Evolutionary conservation across 768 basidiomycete genomes (phyloP), one percentile per base, ranked within the genome.

Genomic region (Tylopilus subfusipes): DNA sequence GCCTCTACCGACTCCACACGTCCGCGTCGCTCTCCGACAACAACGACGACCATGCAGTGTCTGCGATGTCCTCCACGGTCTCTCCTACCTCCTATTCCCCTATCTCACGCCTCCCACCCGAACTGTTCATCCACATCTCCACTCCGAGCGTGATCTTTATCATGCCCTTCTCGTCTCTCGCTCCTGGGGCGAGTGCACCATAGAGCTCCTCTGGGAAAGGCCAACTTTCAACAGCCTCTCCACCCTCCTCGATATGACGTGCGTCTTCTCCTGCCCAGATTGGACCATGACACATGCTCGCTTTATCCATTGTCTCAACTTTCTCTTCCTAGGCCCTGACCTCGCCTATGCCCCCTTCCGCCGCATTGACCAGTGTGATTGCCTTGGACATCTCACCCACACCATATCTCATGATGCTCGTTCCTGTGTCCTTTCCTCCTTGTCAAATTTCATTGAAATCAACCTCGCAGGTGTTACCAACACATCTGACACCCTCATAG

Each of bases 121-220:
- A 98, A 71, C 81, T 98, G 38, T 84, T 98, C 66, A 90, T 97
- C 14, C 88, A 96, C 67, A 89, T 98, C 78, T 99, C 13, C 82
- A 87, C 60, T 78, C 82, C 0, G 75, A 86, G 29, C 78, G 80
- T 55, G 90, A 96, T 70, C 79, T 98, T 44, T 82, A 87, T 58
- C 76, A 78, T 59, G 79, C 83, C 38, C 78, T 95, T 55, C 83
- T 87, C 53, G 94, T 98, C 25, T 93, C 86, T 19, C 85, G 91
- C 53, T 80, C 84, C 25, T 99, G 96, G 94, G 97, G 93, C 78
- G 88, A 95, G 67, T 97, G 93, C 71, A 85, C 93, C 29, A 93
- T 95, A 42, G 92, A 98, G 71, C 80, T 98, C 21, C 78, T 98
- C 22, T 99, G 95, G 95, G 88, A 93, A 71, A 88, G 90, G 64